phyloP scores from a whole-genome alignment of 2,329 filamentous ascomycete genomes.

The Aspergillus vadensis region DNA sequence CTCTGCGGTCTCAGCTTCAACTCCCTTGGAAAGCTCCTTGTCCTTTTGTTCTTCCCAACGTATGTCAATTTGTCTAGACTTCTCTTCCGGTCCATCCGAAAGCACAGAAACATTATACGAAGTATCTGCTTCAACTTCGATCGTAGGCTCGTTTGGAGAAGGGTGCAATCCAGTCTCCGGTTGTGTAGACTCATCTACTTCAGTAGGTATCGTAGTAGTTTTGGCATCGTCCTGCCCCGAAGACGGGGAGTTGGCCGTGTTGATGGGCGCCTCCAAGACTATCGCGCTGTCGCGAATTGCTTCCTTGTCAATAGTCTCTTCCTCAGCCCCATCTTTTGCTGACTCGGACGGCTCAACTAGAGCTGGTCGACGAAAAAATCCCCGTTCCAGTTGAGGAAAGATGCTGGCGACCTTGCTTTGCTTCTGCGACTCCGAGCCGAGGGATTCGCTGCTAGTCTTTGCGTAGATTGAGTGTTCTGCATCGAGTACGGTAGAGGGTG shows the following conservation, averaged over 20 bases:
- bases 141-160: slow-evolving; percentile 12
- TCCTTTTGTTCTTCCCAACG: slow-evolving; percentile 10
- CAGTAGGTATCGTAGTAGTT: slow-evolving; percentile 9
- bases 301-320: slow-evolving; percentile 37
- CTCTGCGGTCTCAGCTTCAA: slow-evolving; percentile 6
- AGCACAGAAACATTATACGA: slow-evolving; percentile 22
- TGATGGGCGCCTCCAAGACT: slow-evolving; percentile 47
- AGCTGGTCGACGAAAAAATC: slow-evolving; percentile 31
- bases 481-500: slow-evolving; percentile 15
- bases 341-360: slow-evolving; percentile 25
- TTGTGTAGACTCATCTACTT: slow-evolving; percentile 9
- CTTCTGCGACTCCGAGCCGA: slow-evolving; percentile 18
- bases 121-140: slow-evolving; percentile 19
- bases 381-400: slow-evolving; percentile 41
- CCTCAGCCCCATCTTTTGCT: slow-evolving; percentile 44
- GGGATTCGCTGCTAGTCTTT: slow-evolving; percentile 18
- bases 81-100: slow-evolving; percentile 8
- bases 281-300: slow-evolving; percentile 49
- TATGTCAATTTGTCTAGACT: slow-evolving; percentile 10
- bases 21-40: slow-evolving; percentile 5
- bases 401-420: slow-evolving; percentile 36
- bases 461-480: slow-evolving; percentile 2
- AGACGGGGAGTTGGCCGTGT: slow-evolving; percentile 27
- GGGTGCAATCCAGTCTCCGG: slow-evolving; percentile 11
- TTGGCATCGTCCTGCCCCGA: slow-evolving; percentile 13